Evolutionary conservation across 2,329 filamentous ascomycete species (phyloP).

Genomic region (Zarea fungicola): DNA sequence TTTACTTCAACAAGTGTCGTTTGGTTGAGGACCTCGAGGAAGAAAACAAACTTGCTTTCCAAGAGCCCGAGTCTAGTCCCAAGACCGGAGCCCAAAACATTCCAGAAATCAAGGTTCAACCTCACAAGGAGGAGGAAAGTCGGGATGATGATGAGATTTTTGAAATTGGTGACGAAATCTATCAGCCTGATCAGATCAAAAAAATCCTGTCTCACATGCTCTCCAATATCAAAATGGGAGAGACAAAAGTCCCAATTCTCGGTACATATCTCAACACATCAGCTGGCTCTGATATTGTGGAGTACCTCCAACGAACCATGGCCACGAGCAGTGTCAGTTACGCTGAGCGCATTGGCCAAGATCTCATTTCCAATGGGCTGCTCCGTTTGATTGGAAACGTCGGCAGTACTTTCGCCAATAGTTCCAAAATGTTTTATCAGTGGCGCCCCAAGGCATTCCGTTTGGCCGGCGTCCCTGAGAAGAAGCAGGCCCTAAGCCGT

Average conservation of each 20-base stretch:
- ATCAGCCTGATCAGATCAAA: slow-evolving; percentile 81
- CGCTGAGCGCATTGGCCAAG: slow-evolving; percentile 91
- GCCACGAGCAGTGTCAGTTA: slow-evolving; percentile 79
- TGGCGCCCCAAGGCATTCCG: slow-evolving; percentile 93
- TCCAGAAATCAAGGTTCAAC: slow-evolving; percentile 83
- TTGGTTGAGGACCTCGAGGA: slow-evolving; percentile 95
- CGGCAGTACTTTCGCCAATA: slow-evolving; percentile 93
- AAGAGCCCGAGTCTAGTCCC: slow-evolving; percentile 72
- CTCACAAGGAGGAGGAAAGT: slow-evolving; percentile 56
- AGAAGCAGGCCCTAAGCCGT: slow-evolving; percentile 67
- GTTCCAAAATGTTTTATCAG: slow-evolving; percentile 94
- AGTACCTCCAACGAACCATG: slow-evolving; percentile 89
- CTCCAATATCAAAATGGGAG: slow-evolving; percentile 77
- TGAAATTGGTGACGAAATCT: slow-evolving; percentile 87
- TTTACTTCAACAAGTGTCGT: slow-evolving; percentile 98
- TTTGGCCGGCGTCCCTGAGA: slow-evolving; percentile 80
- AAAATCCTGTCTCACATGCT: slow-evolving; percentile 84
- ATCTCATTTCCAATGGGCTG: slow-evolving; percentile 80
- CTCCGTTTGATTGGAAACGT: slow-evolving; percentile 89
- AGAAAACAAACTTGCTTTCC: slow-evolving; percentile 97
- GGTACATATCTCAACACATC: slow-evolving; percentile 94
- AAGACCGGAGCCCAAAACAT: slow-evolving; percentile 53
- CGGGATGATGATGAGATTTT: slow-evolving; percentile 76
- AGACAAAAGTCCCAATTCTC: slow-evolving; percentile 92
- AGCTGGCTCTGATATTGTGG: slow-evolving; percentile 85